phyloP scores from a whole-genome alignment of 176 grass and related monocot genomes.

The Hyparrhenia diplandra region DNA sequence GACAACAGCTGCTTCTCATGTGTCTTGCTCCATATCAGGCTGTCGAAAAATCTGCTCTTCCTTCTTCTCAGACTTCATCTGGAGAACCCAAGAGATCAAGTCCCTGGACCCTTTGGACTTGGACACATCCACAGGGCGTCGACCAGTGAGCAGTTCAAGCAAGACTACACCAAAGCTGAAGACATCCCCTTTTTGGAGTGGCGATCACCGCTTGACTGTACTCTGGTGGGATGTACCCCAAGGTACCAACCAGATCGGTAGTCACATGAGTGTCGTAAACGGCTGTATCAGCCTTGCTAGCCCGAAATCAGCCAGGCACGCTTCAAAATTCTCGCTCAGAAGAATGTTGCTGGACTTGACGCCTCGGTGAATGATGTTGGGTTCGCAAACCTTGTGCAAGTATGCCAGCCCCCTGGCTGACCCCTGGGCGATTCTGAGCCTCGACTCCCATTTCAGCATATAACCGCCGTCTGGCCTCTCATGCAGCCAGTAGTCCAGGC shows the following conservation, averaged over 20 bases:
- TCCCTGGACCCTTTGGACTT: conserved; percentile 67
- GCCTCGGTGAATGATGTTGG: conserved; percentile 90
- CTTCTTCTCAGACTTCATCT: conserved; percentile 84
- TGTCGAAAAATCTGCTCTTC: conserved; percentile 75
- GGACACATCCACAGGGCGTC: conserved; percentile 76
- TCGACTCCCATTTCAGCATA: conserved; percentile 75
- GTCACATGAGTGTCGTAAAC: conserved; percentile 93
- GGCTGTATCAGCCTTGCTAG: conserved; percentile 83
- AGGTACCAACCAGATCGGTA: conserved; percentile 81
- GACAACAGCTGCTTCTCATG: conserved; percentile 69
- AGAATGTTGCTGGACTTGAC: conserved; percentile 98
- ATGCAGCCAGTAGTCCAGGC: conserved; percentile 95
- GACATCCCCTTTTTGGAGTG: conserved; percentile 77
- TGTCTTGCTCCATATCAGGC: conserved; percentile 57
- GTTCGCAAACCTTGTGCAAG: conserved; percentile 87
- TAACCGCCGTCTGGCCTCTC: conserved; percentile 64
- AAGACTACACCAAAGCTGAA: conserved; percentile 91
- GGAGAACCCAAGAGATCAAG: conserved; percentile 74
- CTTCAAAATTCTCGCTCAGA: conserved; percentile 81
- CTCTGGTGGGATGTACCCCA: conserved; percentile 88
- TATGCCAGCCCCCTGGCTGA: conserved; percentile 84
- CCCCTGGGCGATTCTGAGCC: conserved; percentile 82
- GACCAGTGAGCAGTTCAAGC: conserved; percentile 76
- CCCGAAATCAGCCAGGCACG: conserved; percentile 91
- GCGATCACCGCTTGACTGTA: conserved; percentile 81